phyloP scores from a whole-genome alignment of 495 filamentous ascomycete species.

The Hypoxylon cercidicola region DNA sequence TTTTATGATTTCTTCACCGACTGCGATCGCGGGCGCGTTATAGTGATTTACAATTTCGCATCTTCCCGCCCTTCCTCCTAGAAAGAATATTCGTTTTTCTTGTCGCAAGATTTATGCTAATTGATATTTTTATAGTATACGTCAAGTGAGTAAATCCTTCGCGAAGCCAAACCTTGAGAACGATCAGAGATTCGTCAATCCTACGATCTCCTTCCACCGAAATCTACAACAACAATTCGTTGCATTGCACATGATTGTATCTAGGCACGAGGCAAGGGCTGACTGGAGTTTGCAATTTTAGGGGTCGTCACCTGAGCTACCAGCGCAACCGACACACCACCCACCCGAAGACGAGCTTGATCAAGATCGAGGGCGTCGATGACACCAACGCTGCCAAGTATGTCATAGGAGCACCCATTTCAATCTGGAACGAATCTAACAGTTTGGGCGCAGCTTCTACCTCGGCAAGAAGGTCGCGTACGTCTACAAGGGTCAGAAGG shows the following conservation, averaged over 20 bases:
- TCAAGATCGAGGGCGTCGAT: conserved; percentile 98
- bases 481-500: conserved; percentile 92
- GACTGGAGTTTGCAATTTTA: conserved; percentile 53
- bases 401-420: conserved; percentile 44
- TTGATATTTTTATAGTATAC: conserved; percentile 71
- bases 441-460: conserved; percentile 71
- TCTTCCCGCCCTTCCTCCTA: conserved; percentile 4
- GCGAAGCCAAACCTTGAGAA: conserved; percentile 8
- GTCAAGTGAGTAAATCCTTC: conserved; percentile 87
- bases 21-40: conserved; percentile 26
- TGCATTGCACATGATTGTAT: not conserved
- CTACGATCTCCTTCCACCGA: not conserved
- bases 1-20: not conserved
- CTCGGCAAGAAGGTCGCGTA: conserved; percentile 96
- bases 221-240: conserved; percentile 1
- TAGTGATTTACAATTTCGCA: conserved; percentile 14
- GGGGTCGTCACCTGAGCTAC: conserved; percentile 93
- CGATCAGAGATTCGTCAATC: conserved; percentile 1
- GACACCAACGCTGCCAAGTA: conserved; percentile 85
- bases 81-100: conserved; percentile 4
- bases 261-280: conserved; percentile 35
- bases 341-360: conserved; percentile 85
- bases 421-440: conserved; percentile 34
- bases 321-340: conserved; percentile 86
- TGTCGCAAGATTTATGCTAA: conserved; percentile 43